Evolutionary conservation across 73 alveolate species (phyloP), one percentile per base, ranked within the genome.

Genomic region (Paraurostyla sp.): DNA sequence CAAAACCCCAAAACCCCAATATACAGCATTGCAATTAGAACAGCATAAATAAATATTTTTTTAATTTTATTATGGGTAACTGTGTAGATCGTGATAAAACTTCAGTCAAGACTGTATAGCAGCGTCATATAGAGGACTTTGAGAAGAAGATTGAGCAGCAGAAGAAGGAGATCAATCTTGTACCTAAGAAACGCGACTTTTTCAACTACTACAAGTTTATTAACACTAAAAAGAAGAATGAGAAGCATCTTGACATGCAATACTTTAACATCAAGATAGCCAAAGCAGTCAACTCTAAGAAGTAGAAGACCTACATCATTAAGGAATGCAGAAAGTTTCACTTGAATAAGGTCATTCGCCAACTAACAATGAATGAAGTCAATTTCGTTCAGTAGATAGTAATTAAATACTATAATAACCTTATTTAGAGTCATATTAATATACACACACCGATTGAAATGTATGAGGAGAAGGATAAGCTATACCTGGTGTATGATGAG

Each of bases 351-450:
- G 71, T 73, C 42, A 73, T 73, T 11, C 32, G 86, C 7, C 50
- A 73, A 36, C 52, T 73, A 3, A 73, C 86, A 2, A 46, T 49
- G 52, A 73, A 73, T 73, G 86, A 73, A 48, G 86, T 73, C 35
- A 22, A 45, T 2, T 73, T 73, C 29, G 71, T 73, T 1, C 52
- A 73, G 46, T 33, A 41, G 29, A 42, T 73, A 13, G 86, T 73
- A 73, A n/a, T n/a, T n/a, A n/a, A n/a, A n/a, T n/a, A n/a, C n/a
- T n/a, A n/a, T n/a, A n/a, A n/a, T n/a, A n/a, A n/a, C n/a, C n/a
- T n/a, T n/a, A n/a, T 73, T 23, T 73, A 73, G 86, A 73, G 86
- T 73, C 86, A 73, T 73, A 29, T 73, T 9, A 73, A 73, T 73
- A 73, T 73, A 13, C 71, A 73, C 50, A 43, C 86, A 22, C 86